phyloP scores from a whole-genome alignment of 441 rosid species.

The Croton setiger region DNA sequence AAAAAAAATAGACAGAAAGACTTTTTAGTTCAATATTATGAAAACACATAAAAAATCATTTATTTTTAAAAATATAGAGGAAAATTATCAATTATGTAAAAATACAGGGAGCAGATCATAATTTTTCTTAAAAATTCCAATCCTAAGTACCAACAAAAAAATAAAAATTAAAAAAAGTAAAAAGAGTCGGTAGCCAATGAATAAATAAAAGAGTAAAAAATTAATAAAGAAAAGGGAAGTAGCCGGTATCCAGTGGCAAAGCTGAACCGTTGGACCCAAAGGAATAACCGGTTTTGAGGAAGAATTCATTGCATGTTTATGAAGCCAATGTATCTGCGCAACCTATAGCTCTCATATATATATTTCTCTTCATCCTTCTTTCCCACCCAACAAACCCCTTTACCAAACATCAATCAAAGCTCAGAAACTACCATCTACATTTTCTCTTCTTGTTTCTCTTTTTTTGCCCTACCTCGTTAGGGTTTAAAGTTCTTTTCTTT shows the following conservation, averaged over 20 bases:
- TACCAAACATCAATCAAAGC: background rate
- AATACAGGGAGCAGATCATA: too few relatives aligned
- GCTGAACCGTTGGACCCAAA: slow-evolving; percentile 20
- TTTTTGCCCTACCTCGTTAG: slow-evolving; percentile 47
- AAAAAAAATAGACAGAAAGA: too few relatives aligned
- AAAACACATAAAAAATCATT: too few relatives aligned
- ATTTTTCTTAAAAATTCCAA: too few relatives aligned
- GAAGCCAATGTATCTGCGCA: slow-evolving; percentile 32
- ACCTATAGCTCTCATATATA: slow-evolving; percentile 17
- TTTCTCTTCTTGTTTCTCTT: slow-evolving; percentile 13
- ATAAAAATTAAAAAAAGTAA: background rate
- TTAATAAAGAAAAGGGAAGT: background rate
- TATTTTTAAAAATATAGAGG: too few relatives aligned
- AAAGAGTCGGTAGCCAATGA: background rate
- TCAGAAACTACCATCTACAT: background rate
- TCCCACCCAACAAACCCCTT: background rate
- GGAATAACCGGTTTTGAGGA: slow-evolving; percentile 26
- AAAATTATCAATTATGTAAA: too few relatives aligned
- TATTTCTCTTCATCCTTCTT: background rate
- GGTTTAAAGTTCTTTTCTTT: slow-evolving; percentile 32
- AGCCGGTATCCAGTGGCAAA: slow-evolving; percentile 14
- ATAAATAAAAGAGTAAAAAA: background rate
- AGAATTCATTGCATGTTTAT: slow-evolving; percentile 50
- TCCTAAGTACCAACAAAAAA: background rate
- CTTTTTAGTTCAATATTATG: too few relatives aligned